Conservation (phyloP, 202 grass and related monocot genomes). For the Setaria italica region DNA sequence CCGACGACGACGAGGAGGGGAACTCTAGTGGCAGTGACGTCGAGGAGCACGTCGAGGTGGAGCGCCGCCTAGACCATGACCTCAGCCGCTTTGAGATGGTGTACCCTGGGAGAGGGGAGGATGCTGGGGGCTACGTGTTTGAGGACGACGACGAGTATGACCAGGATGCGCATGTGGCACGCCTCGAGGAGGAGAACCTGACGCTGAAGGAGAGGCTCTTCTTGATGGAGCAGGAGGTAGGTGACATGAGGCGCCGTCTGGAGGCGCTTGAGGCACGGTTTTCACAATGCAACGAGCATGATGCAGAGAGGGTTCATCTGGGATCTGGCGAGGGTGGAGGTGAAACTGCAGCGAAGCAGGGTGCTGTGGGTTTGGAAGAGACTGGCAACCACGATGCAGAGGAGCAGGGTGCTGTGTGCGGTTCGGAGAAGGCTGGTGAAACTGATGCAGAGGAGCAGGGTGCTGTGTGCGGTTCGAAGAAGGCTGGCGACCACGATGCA, state of each 20-base stretch:
- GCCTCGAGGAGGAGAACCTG: conserved; percentile 88
- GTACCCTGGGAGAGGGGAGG: conserved; percentile 54
- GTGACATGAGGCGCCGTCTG: conserved; percentile 67
- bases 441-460: not conserved
- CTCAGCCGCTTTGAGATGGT: conserved; percentile 98
- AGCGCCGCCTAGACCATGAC: conserved; percentile 91
- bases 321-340: not conserved
- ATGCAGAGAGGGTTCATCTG: not conserved
- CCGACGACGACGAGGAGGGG: conserved; percentile 53
- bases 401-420: not conserved
- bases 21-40: conserved; percentile 84
- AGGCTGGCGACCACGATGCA: not conserved
- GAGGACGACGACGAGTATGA: conserved; percentile 66
- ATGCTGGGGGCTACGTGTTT: conserved; percentile 32
- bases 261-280: conserved; percentile 55
- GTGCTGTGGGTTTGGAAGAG: not conserved
- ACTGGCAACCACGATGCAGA: not conserved
- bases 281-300: not conserved
- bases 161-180: conserved; percentile 66
- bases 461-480: not conserved
- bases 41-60: conserved; percentile 93
- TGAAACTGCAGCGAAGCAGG: not conserved
- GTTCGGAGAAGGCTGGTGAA: not conserved
- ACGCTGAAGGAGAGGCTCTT: conserved; percentile 88
- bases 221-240: conserved; percentile 84